Evolutionary conservation across 169 alveolate genomes (phyloP).

Genomic region (Neospora caninum): DNA sequence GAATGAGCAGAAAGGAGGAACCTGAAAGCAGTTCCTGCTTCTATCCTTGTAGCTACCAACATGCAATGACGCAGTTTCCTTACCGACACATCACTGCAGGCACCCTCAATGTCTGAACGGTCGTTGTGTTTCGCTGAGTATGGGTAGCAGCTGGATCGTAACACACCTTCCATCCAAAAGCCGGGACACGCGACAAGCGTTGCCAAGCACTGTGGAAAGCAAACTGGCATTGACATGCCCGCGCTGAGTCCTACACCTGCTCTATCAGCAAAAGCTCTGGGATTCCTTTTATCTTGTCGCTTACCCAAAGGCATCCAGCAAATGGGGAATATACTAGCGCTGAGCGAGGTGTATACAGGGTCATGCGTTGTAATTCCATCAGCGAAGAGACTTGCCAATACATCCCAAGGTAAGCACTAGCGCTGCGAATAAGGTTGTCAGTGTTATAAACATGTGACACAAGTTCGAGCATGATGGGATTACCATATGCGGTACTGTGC

Average conservation of each 20-base stretch:
- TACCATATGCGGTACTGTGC: slow-evolving; percentile 79
- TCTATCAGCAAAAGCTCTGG: not conserved
- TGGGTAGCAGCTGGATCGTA: not conserved
- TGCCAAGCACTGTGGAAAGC: slow-evolving; percentile 86
- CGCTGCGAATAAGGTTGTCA: slow-evolving; percentile 67
- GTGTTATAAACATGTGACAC: not conserved
- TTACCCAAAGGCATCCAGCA: slow-evolving; percentile 84
- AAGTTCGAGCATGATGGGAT: not conserved
- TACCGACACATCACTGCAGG: slow-evolving; percentile 78
- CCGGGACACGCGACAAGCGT: slow-evolving; percentile 89
- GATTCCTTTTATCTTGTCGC: not conserved
- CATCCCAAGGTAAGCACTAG: slow-evolving; percentile 86
- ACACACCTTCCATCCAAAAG: slow-evolving; percentile 83
- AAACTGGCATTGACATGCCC: slow-evolving; percentile 61
- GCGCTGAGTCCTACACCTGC: slow-evolving; percentile 35
- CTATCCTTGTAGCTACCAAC: not conserved
- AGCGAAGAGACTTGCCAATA: slow-evolving; percentile 66
- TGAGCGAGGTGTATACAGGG: not conserved
- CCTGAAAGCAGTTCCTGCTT: not conserved
- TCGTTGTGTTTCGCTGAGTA: not conserved
- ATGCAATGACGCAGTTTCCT: not conserved
- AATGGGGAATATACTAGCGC: slow-evolving; percentile 84
- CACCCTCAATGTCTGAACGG: slow-evolving; percentile 64
- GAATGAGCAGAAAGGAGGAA: slow-evolving; percentile 89
- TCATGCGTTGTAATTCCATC: not conserved